These are phyloP conservation scores for Apiospora marii DNA, from an alignment of 2,329 filamentous ascomycete species.

Conservation along the genomic window DNA sequence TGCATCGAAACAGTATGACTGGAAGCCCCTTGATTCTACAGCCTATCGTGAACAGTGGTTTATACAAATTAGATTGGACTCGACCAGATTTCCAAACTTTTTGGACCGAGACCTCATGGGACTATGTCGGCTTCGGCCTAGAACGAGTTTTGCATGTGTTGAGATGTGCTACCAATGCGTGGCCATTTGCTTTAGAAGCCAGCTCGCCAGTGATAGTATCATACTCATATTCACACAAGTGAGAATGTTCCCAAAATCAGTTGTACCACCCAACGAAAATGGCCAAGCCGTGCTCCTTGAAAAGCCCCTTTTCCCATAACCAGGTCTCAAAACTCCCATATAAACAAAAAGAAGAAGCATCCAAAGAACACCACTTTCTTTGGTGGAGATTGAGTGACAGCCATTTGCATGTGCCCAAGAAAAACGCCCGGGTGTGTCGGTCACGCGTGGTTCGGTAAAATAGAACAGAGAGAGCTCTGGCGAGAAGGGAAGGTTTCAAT, in stretches of 20 bases:
- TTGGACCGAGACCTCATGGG: not conserved
- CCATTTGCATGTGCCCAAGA: not conserved
- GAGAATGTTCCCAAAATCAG: not conserved
- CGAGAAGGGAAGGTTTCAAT: not conserved
- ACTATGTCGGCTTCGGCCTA: not conserved
- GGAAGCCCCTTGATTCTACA: not conserved
- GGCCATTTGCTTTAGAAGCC: not conserved
- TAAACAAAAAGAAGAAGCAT: not conserved
- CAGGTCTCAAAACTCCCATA: slow-evolving; percentile 12
- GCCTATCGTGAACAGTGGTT: not conserved
- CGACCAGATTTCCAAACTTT: not conserved
- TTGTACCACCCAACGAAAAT: not conserved
- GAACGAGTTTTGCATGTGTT: not conserved
- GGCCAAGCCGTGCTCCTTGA: not conserved
- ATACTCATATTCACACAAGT: not conserved
- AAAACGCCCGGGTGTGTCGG: slow-evolving; percentile 10
- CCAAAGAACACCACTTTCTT: not conserved
- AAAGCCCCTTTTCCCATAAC: slow-evolving; percentile 3
- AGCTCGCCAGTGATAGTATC: not conserved
- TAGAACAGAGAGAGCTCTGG: slow-evolving; percentile 10
- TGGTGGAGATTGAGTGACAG: not conserved
- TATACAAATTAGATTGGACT: slow-evolving; percentile 1
- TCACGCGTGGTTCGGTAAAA: not conserved
- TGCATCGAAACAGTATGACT: not conserved
- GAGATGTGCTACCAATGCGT: not conserved